Evolutionary conservation across 306 rosid species (phyloP).

Genomic region (Quercus alba): DNA sequence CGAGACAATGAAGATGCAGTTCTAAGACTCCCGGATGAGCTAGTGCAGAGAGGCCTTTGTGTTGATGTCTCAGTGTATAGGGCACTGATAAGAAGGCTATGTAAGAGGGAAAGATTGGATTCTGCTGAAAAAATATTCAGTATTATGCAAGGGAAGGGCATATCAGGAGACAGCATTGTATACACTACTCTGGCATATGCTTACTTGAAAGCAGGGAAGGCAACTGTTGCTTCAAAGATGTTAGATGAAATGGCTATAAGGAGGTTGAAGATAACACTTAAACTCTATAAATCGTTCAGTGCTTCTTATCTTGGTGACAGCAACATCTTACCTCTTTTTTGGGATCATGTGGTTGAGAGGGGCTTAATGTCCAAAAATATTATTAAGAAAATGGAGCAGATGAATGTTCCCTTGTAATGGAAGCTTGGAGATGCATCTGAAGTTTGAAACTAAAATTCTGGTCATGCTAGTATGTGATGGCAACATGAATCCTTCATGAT

Average conservation of each 20-base stretch:
- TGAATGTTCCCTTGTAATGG: constrained; percentile 1
- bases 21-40: constrained; percentile 56
- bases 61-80: constrained; percentile 70
- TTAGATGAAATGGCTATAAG: constrained; percentile 63
- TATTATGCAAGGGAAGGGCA: constrained; percentile 53
- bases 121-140: constrained; percentile 55
- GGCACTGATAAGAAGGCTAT: constrained; percentile 75
- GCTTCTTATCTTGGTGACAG: constrained; percentile 40
- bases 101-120: constrained; percentile 57
- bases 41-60: constrained; percentile 49
- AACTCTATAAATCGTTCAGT: constrained; percentile 57
- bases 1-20: constrained; percentile 54
- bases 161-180: constrained; percentile 62
- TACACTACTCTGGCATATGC: constrained; percentile 71
- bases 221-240: constrained; percentile 37
- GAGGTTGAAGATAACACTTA: constrained; percentile 63
- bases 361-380: constrained; percentile 70
- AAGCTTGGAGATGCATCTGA: background rate
- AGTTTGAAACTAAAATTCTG: background rate
- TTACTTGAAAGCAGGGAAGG: constrained; percentile 65
- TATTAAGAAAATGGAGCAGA: constrained; percentile 45
- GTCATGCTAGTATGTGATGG: background rate
- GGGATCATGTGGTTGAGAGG: constrained; percentile 64
- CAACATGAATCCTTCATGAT: background rate
- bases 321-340: constrained; percentile 45